Evolutionary conservation across 257 asterid species (phyloP).

Genomic region (Penstemon barbatus): DNA sequence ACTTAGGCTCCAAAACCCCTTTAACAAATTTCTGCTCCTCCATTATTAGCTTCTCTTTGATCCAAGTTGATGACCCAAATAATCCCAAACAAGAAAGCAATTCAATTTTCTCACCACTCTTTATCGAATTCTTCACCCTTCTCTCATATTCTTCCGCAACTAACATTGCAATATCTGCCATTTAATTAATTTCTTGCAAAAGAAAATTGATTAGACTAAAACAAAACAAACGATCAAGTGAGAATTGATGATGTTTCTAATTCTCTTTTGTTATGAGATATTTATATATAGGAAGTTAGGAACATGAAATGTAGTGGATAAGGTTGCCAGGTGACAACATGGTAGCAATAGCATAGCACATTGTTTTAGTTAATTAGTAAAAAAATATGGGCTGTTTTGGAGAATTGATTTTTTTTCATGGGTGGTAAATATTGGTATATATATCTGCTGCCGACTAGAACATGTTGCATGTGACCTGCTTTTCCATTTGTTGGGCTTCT

Average conservation of each 20-base stretch:
- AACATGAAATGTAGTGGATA: slow-evolving; percentile 33
- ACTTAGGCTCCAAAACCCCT: slow-evolving; percentile 37
- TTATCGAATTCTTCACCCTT: slow-evolving; percentile 59
- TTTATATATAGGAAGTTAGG: background rate
- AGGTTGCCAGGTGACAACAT: slow-evolving; percentile 39
- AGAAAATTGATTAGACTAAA: background rate
- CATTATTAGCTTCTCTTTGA: slow-evolving; percentile 27
- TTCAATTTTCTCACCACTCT: slow-evolving; percentile 50
- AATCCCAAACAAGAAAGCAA: slow-evolving; percentile 44
- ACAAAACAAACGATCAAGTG: background rate
- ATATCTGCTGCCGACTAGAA: too few relatives aligned
- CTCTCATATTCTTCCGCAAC: slow-evolving; percentile 92
- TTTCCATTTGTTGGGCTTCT: too few relatives aligned
- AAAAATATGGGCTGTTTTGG: too few relatives aligned
- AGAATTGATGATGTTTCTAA: background rate
- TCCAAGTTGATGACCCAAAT: slow-evolving; percentile 38
- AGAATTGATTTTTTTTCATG: too few relatives aligned
- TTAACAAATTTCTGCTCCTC: slow-evolving; percentile 19
- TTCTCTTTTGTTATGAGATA: background rate
- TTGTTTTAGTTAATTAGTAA: too few relatives aligned
- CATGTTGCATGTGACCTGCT: too few relatives aligned
- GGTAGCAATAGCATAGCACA: too few relatives aligned
- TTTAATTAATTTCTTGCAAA: slow-evolving; percentile 20
- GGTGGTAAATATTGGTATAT: too few relatives aligned
- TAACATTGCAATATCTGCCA: slow-evolving; percentile 82